A percentile compares a stretch with the other conserved stretches of the same genome.
phyloP scores from a whole-genome alignment of 352 stramenopile genomes.

The Lagenidium sp. region DNA sequence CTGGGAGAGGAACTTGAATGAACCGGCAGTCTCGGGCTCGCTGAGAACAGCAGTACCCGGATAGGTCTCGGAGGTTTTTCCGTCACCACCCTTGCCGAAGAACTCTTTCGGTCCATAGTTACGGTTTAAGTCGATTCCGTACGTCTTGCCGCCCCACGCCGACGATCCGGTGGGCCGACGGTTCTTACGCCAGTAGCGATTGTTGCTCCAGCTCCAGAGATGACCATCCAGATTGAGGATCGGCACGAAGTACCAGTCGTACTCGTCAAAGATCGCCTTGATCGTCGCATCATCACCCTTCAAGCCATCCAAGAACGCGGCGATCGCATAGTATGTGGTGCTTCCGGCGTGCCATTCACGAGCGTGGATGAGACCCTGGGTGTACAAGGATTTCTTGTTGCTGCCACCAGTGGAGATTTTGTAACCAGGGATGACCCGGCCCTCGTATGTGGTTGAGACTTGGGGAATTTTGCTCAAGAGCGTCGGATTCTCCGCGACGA shows the following conservation, averaged over 20 bases:
- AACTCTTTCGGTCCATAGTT: constrained; percentile 16
- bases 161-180: constrained; percentile 2
- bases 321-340: constrained; percentile 11
- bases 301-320: constrained; percentile 13
- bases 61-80: constrained; percentile 6
- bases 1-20: constrained; percentile 12
- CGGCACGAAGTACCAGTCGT: constrained; percentile 25
- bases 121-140: constrained; percentile 23
- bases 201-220: constrained; percentile 6
- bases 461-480: too few relatives aligned
- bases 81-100: constrained; percentile 8
- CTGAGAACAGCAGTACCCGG: constrained; percentile 10
- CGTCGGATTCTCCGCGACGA: too few relatives aligned
- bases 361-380: constrained; percentile 17
- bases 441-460: constrained; percentile 15
- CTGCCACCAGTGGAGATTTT: constrained; percentile 12
- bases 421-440: constrained; percentile 15
- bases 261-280: constrained; percentile 10
- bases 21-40: constrained; percentile 15
- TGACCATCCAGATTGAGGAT: constrained; percentile 24
- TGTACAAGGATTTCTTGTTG: constrained; percentile 16
- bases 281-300: constrained; percentile 3
- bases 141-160: neutral
- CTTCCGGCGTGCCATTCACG: constrained; percentile 19
- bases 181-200: constrained; percentile 24